These are phyloP conservation scores for Pontederia paniculata DNA, from an alignment of 176 grass and related monocot genomes.

Conservation along the genomic window DNA sequence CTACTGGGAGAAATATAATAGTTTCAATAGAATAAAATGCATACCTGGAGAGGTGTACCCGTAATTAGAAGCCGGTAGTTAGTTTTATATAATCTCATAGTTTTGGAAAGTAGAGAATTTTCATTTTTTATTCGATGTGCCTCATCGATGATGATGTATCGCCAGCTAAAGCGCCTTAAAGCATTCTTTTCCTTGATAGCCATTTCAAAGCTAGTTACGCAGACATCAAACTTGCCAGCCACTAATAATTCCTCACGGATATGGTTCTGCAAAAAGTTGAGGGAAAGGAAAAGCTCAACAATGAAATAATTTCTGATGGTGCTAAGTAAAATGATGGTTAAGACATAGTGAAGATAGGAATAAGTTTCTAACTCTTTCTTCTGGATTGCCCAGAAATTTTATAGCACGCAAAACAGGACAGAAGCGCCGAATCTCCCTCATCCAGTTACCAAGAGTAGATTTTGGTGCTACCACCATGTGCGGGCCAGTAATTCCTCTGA, in stretches of 20 bases:
- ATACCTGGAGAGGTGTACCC: constrained; percentile 64
- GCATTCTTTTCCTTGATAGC: constrained; percentile 70
- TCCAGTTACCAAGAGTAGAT: constrained; percentile 99
- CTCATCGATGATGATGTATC: constrained; percentile 78
- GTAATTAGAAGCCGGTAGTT: constrained; percentile 70
- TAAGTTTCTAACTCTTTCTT: constrained; percentile 69
- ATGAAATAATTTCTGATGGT: not conserved
- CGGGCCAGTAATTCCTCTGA: constrained; percentile 88
- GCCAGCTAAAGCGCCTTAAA: constrained; percentile 67
- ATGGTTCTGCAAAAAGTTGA: constrained; percentile 35
- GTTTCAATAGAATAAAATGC: constrained; percentile 2
- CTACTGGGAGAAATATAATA: not conserved
- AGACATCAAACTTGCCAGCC: constrained; percentile 68
- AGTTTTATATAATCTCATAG: constrained; percentile 67
- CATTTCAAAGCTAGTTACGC: constrained; percentile 81
- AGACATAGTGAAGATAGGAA: not conserved
- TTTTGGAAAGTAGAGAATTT: constrained; percentile 74
- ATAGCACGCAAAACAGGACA: constrained; percentile 76
- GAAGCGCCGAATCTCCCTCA: constrained; percentile 89
- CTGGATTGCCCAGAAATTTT: constrained; percentile 88
- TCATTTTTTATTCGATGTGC: constrained; percentile 79
- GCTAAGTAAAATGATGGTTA: not conserved
- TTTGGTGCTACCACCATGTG: constrained; percentile 99
- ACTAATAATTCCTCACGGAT: constrained; percentile 54
- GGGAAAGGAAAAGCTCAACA: not conserved